Evolutionary conservation across 768 basidiomycete species (phyloP), one percentile per base, ranked within the genome.

Genomic region (Pulveroboletus sp.): DNA sequence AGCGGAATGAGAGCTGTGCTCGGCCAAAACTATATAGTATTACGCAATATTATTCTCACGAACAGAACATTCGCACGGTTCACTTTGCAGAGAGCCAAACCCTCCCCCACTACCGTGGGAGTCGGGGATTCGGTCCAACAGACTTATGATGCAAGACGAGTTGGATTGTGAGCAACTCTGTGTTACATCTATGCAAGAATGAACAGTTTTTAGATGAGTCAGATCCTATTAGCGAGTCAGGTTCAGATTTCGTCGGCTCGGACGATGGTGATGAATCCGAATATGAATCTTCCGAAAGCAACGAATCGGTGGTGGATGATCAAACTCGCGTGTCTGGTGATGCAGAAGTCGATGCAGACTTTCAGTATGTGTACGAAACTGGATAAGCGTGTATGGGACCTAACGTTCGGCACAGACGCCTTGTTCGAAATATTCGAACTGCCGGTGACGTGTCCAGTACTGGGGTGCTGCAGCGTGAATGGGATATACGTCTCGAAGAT

Each of bases 401-500:
- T 17, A 35, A 45, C 23, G 13, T 34, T 32, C 45, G 40, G 8
- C 39, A 27, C 53, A 89, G 87, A 50, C 85, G 84, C 27, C 77
- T 91, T 21, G 79, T 89, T 5, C 74, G 80, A 51, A 79, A 77
- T 39, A 87, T 90, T 47, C 76, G 83, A 25, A 65, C 74, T 2
- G 72, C 75, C 27, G 76, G 82, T 45, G 75, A 72, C 14, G 63
- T 69, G 6, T 69, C 75, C 2, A 65, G 62, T 16, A 53, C 75
- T 4, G 77, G 75, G 0, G 65, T 80, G 33, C 67, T 89, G 20
- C 73, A 77, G 32, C 78, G 79, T 47, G 81, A 85, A 49, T 93
- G 90, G 86, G 85, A 90, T 52, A 78, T 87, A 32, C 77, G 73
- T 45, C 77, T 86, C 37, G 80, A 84, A 58, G 83, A 89, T 45